Conservation (phyloP, 2,329 filamentous ascomycete species). For the Aspergillus felis region DNA sequence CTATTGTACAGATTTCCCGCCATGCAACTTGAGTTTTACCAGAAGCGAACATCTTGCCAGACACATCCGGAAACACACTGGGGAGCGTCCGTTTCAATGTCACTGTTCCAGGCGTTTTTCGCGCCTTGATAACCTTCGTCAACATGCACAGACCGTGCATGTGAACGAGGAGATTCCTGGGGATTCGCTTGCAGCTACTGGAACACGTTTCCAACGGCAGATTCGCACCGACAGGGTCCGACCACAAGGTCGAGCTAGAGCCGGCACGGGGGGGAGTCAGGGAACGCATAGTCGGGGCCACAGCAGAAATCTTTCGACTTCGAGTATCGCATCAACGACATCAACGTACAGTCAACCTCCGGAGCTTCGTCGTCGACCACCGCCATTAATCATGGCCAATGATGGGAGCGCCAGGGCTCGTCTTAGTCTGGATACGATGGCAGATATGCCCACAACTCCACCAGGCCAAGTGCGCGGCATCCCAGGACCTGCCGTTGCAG, state of each 20-base stretch:
- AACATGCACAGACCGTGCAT: slow-evolving; percentile 96
- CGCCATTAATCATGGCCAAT: slow-evolving; percentile 76
- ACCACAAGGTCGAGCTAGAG: slow-evolving; percentile 68
- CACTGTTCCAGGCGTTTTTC: slow-evolving; percentile 93
- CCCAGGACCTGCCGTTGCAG: slow-evolving; percentile 60
- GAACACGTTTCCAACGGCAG: slow-evolving; percentile 87
- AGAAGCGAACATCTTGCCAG: slow-evolving; percentile 91
- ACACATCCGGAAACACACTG: slow-evolving; percentile 97
- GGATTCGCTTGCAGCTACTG: slow-evolving; percentile 87
- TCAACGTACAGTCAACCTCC: slow-evolving; percentile 62
- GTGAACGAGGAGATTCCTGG: slow-evolving; percentile 95
- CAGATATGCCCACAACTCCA: slow-evolving; percentile 60
- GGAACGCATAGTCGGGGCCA: slow-evolving; percentile 71
- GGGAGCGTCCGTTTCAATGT: slow-evolving; percentile 93
- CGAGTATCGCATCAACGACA: slow-evolving; percentile 73
- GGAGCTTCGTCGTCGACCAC: slow-evolving; percentile 68
- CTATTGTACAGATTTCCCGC: slow-evolving; percentile 92
- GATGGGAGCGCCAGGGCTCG: slow-evolving; percentile 61
- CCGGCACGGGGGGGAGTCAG: slow-evolving; percentile 72
- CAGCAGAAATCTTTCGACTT: slow-evolving; percentile 78
- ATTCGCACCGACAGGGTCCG: slow-evolving; percentile 82
- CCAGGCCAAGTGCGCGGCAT: slow-evolving; percentile 63
- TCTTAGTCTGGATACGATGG: slow-evolving; percentile 61
- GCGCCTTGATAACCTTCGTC: slow-evolving; percentile 86
- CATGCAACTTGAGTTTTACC: slow-evolving; percentile 91